These are phyloP conservation scores for Blastocrithidia nonstop DNA, from an alignment of 208 protist genomes.

Conservation along the genomic window DNA sequence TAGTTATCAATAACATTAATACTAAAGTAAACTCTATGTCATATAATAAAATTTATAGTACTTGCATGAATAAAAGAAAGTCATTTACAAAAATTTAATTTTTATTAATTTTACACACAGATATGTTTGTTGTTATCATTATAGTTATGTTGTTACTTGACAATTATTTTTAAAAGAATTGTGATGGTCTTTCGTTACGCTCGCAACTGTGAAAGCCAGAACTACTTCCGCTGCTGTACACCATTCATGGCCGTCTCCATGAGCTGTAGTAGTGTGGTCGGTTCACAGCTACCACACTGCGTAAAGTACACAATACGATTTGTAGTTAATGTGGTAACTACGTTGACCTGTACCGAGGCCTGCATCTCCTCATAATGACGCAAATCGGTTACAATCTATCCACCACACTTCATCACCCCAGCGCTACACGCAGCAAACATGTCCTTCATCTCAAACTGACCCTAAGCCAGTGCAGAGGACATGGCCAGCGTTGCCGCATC, in stretches of 20 bases:
- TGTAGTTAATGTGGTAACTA: slow-evolving; percentile 26
- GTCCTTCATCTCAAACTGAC: slow-evolving; percentile 56
- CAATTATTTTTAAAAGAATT: too few relatives aligned
- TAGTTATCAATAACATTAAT: too few relatives aligned
- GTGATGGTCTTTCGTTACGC: too few relatives aligned
- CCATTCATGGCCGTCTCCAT: slow-evolving; percentile 24
- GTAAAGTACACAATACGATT: slow-evolving; percentile 32
- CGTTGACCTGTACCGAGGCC: slow-evolving; percentile 20
- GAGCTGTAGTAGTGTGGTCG: slow-evolving; percentile 34
- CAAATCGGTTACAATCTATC: slow-evolving; percentile 41
- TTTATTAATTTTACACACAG: too few relatives aligned
- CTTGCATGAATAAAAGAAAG: too few relatives aligned
- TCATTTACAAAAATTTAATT: too few relatives aligned
- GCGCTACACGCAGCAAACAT: slow-evolving; percentile 48
- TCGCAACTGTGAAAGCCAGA: slow-evolving; percentile 32
- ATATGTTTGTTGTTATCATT: too few relatives aligned
- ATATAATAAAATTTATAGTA: too few relatives aligned
- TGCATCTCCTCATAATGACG: slow-evolving; percentile 20
- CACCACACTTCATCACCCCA: slow-evolving; percentile 25
- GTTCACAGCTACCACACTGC: slow-evolving; percentile 46
- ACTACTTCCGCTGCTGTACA: slow-evolving; percentile 16
- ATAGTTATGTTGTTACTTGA: too few relatives aligned
- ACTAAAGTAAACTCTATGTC: too few relatives aligned
- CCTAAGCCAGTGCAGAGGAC: slow-evolving; percentile 39
- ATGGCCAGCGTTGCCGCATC: slow-evolving; percentile 51